Percentiles rank a stretch among this genome's conserved stretches.
phyloP scores from a whole-genome alignment of 2,329 filamentous ascomycete genomes.

The Lasiodiplodia hormozganensis region DNA sequence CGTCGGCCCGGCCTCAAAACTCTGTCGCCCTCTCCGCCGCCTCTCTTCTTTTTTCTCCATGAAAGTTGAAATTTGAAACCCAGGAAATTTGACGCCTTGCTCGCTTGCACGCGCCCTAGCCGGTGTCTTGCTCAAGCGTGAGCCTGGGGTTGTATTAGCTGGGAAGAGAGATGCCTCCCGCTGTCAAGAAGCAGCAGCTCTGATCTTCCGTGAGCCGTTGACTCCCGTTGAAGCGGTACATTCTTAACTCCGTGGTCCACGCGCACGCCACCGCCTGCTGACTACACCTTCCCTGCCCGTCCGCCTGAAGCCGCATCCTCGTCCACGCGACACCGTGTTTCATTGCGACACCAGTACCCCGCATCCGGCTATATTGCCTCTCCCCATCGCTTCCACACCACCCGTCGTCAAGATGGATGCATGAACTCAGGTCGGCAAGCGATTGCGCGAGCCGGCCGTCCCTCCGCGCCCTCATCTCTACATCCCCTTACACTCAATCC shows the following conservation, averaged over 20 bases:
- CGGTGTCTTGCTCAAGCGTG: slow-evolving; percentile 30
- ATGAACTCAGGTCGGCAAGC: slow-evolving; percentile 38
- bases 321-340: slow-evolving; percentile 21
- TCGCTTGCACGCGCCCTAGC: slow-evolving; percentile 27
- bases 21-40: slow-evolving; percentile 25
- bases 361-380: background rate
- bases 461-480: slow-evolving; percentile 32
- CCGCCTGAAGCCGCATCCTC: slow-evolving; percentile 14
- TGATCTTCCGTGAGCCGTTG: slow-evolving; percentile 34
- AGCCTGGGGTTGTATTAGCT: slow-evolving; percentile 62
- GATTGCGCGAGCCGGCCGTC: slow-evolving; percentile 39
- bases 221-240: slow-evolving; percentile 43
- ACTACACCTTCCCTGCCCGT: slow-evolving; percentile 10
- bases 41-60: slow-evolving; percentile 49
- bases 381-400: slow-evolving; percentile 42
- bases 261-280: slow-evolving; percentile 11
- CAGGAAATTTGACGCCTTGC: slow-evolving; percentile 48
- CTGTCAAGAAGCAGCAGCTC: slow-evolving; percentile 45
- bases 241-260: slow-evolving; percentile 11
- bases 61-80: slow-evolving; percentile 61
- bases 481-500: slow-evolving; percentile 31
- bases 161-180: slow-evolving; percentile 54
- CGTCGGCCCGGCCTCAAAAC: slow-evolving; percentile 6
- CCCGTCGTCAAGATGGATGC: slow-evolving; percentile 49
- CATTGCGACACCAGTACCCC: slow-evolving; percentile 1